These are phyloP conservation scores for Huntiella moniliformis DNA, from an alignment of 2,329 filamentous ascomycete species.

Conservation along the genomic window DNA sequence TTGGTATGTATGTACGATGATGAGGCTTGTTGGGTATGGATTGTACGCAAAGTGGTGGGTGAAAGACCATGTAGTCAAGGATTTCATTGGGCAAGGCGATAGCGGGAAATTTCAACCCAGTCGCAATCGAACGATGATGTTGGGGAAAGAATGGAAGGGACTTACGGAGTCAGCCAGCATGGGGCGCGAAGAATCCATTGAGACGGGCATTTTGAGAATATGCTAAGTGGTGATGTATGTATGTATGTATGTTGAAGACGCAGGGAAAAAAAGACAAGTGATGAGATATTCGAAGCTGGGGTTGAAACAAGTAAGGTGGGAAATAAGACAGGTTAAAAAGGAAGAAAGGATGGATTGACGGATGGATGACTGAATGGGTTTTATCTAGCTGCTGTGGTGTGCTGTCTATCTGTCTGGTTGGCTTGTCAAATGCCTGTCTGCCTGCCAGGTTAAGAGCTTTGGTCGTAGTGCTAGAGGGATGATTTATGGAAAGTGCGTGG, in stretches of 20 bases:
- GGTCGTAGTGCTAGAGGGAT: too few relatives aligned
- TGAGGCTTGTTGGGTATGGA: too few relatives aligned
- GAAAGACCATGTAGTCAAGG: not conserved
- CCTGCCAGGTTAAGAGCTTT: too few relatives aligned
- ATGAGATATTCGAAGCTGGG: not conserved
- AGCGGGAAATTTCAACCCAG: not conserved
- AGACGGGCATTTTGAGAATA: constrained; percentile 30
- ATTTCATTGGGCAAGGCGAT: not conserved
- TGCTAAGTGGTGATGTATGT: not conserved
- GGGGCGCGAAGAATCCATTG: constrained; percentile 40
- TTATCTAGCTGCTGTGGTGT: too few relatives aligned
- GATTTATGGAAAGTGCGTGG: too few relatives aligned
- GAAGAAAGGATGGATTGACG: too few relatives aligned
- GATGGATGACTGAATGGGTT: too few relatives aligned
- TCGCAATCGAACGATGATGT: constrained; percentile 1
- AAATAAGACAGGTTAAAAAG: not conserved
- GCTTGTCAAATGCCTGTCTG: too few relatives aligned
- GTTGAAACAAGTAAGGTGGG: not conserved
- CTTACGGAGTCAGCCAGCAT: constrained; percentile 46
- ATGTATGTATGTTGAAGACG: not conserved
- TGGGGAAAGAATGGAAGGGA: constrained; percentile 16
- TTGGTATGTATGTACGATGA: too few relatives aligned
- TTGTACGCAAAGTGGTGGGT: too few relatives aligned
- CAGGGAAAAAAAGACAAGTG: not conserved
- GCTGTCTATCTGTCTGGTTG: too few relatives aligned